Evolutionary conservation across 2,329 filamentous ascomycete genomes (phyloP).

Genomic region (Corynespora cassiicola): DNA sequence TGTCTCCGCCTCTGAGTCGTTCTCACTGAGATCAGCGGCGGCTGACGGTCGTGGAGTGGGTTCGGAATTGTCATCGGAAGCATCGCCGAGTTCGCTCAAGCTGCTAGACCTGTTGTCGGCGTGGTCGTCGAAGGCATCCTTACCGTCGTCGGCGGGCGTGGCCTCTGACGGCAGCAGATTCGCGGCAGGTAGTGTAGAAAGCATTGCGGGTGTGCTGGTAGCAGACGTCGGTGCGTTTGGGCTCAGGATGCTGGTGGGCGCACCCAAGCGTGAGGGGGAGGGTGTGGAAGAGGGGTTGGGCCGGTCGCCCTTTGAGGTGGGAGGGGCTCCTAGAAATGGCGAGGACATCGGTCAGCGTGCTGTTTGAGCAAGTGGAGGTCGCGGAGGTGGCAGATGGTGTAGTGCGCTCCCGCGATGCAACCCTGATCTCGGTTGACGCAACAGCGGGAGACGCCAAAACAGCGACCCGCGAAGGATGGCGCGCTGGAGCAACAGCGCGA

Average conservation of each 20-base stretch:
- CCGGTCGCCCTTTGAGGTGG: constrained; percentile 17
- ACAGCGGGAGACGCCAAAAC: constrained; percentile 16
- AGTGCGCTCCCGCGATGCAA: constrained; percentile 17
- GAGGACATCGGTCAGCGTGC: constrained; percentile 12
- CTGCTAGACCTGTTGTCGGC: constrained; percentile 77
- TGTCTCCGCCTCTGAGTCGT: constrained; percentile 88
- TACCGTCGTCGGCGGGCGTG: constrained; percentile 14
- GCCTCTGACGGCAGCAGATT: constrained; percentile 22
- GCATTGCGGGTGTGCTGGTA: constrained; percentile 25
- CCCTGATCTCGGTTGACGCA: constrained; percentile 24
- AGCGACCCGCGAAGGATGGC: constrained; percentile 6
- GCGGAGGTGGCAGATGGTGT: constrained; percentile 4
- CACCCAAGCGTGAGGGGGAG: constrained; percentile 50
- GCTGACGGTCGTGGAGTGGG: constrained; percentile 32
- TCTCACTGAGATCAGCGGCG: constrained; percentile 54
- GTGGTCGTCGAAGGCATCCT: constrained; percentile 52
- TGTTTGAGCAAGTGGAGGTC: not conserved
- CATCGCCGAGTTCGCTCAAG: constrained; percentile 87
- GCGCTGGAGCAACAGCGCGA: not conserved
- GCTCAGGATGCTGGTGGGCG: constrained; percentile 12
- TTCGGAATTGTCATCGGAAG: constrained; percentile 66
- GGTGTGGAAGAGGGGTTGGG: constrained; percentile 45
- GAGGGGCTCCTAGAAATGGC: constrained; percentile 17
- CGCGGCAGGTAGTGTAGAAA: constrained; percentile 31
- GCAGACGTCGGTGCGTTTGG: constrained; percentile 17